These are phyloP conservation scores for Blastobotrys attinorum DNA, from an alignment of 805 yeast genomes.

Conservation along the genomic window DNA sequence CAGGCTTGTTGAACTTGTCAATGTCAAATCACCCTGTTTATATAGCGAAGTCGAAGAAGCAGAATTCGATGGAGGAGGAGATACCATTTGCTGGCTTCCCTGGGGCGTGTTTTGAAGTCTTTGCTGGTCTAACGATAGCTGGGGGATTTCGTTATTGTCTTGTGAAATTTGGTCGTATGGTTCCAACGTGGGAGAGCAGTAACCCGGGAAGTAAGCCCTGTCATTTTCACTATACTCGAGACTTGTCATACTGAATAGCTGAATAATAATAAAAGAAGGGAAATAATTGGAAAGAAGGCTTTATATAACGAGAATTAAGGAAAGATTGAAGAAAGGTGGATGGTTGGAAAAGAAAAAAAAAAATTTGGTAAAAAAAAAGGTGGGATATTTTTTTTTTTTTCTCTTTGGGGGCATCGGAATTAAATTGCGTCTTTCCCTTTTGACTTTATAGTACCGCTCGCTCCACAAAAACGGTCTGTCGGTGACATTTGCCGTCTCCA, in stretches of 20 bases:
- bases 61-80: background rate
- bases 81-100: no score
- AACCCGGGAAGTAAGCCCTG: slow-evolving; percentile 7
- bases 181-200: slow-evolving; percentile 9
- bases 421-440: no score
- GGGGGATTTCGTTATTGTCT: no score
- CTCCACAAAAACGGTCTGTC: no score
- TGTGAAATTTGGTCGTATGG: no score
- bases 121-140: no score
- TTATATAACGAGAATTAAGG: background rate
- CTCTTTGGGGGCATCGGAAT: background rate
- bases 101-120: no score
- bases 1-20: no score
- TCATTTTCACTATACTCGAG: background rate
- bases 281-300: background rate
- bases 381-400: background rate
- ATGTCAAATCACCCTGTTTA: no score
- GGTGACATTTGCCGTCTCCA: no score
- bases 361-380: background rate
- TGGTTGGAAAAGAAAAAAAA: background rate
- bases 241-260: background rate
- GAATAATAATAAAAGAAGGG: slow-evolving; percentile 1
- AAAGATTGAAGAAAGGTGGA: no score
- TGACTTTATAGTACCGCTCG: no score
- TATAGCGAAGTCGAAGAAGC: background rate